Percentiles rank a stretch among this genome's conserved stretches.
phyloP scores from a whole-genome alignment of 305 asterid species.

The Fraxinus albicans region DNA sequence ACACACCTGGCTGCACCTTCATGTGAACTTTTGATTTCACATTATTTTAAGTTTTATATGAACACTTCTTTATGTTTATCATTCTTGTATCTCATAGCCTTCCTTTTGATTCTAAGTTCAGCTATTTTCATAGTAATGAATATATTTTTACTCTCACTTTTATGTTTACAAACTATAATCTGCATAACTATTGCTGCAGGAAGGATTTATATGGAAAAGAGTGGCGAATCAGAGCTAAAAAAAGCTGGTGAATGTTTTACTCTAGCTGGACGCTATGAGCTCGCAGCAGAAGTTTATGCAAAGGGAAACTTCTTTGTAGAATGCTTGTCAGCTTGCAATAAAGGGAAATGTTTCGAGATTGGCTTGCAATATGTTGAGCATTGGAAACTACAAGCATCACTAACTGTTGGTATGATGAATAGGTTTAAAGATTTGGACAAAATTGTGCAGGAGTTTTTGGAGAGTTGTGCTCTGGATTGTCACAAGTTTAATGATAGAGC shows the following conservation, averaged over 20 bases:
- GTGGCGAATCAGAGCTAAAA: constrained; percentile 38
- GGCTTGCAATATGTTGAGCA: constrained; percentile 52
- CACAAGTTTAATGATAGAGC: constrained; percentile 31
- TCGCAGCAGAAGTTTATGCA: constrained; percentile 58
- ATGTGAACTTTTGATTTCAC: background rate
- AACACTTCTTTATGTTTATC: background rate
- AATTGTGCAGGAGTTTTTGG: constrained; percentile 47
- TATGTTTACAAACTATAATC: background rate
- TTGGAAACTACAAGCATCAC: constrained; percentile 47
- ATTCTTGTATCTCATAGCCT: background rate
- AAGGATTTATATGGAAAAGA: constrained; percentile 49
- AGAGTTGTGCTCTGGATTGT: constrained; percentile 44
- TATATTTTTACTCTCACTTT: background rate
- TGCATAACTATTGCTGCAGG: constrained; percentile 34
- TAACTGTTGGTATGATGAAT: background rate
- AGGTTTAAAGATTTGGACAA: constrained; percentile 29
- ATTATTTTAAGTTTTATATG: background rate
- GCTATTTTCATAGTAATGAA: background rate
- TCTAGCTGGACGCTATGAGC: constrained; percentile 40
- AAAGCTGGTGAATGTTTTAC: constrained; percentile 77
- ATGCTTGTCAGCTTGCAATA: constrained; percentile 55
- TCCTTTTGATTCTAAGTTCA: background rate
- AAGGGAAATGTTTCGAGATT: constrained; percentile 46
- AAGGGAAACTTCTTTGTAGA: constrained; percentile 45
- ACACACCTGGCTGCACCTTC: background rate